Base-by-base conservation (phyloP, 2,329 filamentous ascomycete species). In the Cercospora brassicicola region DNA sequence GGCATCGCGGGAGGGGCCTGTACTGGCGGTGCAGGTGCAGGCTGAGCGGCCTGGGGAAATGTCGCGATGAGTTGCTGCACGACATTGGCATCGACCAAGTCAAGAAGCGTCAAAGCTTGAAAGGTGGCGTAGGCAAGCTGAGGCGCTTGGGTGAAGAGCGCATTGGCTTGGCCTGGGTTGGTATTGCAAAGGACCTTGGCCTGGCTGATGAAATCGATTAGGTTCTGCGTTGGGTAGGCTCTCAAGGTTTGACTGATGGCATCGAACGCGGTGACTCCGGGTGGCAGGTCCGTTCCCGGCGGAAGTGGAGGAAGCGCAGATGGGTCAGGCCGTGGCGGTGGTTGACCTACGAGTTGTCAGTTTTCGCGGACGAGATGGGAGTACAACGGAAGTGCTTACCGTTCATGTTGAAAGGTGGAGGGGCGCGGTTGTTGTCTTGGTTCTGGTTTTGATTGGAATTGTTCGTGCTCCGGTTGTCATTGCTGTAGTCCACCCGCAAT, bases 41-140 rank as follows among this genome's bases (percentile, higher is more conserved):
- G 67, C 30, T 71, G 72, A 13, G 70, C 70, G 28, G 68, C 65
- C 30, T 82, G 84, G 71, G 78, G 78, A 63, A 77, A 75, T 51
- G 77, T 77, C 13, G 75, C 42, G 63, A 97, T 86, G 31, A 98
- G 92, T 4, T 91, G 90, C 70, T 90, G 87, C 64, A 98, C 89
- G 2, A 93, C 89, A 74, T 90, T 89, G 13, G 92, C 91, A 67
- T 95, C 94, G 65, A 98, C 93, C 9, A 98, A 88, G 56, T 93
- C 93, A 88, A 98, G 95, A 42, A 97, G 88, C 2, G 98, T 87
- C 9, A 98, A 86, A 26, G 94, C 91, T 81, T 98, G 94, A 82
- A 98, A 98, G 72, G 98, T 91, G 67, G 95, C 95, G 76, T 96
- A 98, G 4, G 92, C 89, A 55, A 99, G 88, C 81, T 99, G 95